Evolutionary conservation across 2,329 filamentous ascomycete species (phyloP), one percentile per base, ranked within the genome.

Genomic region (Penicillium psychrosexuale): DNA sequence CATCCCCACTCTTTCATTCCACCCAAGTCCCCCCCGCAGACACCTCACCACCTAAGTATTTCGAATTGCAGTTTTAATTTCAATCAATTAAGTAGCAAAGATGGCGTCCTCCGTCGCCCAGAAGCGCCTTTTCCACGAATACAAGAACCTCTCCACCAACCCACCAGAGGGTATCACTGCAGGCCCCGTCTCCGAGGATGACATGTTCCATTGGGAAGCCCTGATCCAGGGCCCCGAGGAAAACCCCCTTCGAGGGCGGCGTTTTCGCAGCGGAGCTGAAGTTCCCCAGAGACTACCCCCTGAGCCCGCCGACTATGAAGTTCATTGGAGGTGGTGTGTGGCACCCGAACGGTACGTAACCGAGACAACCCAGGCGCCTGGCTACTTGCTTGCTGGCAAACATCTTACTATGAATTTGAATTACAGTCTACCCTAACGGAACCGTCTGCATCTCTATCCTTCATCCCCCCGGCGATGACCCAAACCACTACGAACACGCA

Each of bases 371-470:
- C 24, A 22, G 11, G 5, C 39, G 46, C n/a, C n/a, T 7, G 12
- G 22, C 34, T 38, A 22, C 28, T 42, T 42, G 19, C 33, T 45
- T 9, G 36, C 19, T 40, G n/a, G n/a, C 3, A 24, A 34, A 28
- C 8, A 30, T n/a, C 11, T 44, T 39, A 38, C 39, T 55, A 51
- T 28, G 33, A 37, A 24, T 9, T 38, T 11, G 3, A 1, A 27
- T 44, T 33, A 38, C 62, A 96, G 92, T 97, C 49, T 97, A 97
- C 72, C 84, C 88, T 15, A 93, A 88, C 71, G 93, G 93, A 61
- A 84, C 93, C 17, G 94, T 97, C 66, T 97, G 93, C 78, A 97
- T 97, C 69, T 96, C 90, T n/a, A 97, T 97, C 77, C 86, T 97
- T 2, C 93, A 97, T 75, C 88, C 93, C 3, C 93, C 93, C 3